These are phyloP conservation scores for Neurospora sp. DNA, from an alignment of 2,329 filamentous ascomycete genomes.

Conservation along the genomic window DNA sequence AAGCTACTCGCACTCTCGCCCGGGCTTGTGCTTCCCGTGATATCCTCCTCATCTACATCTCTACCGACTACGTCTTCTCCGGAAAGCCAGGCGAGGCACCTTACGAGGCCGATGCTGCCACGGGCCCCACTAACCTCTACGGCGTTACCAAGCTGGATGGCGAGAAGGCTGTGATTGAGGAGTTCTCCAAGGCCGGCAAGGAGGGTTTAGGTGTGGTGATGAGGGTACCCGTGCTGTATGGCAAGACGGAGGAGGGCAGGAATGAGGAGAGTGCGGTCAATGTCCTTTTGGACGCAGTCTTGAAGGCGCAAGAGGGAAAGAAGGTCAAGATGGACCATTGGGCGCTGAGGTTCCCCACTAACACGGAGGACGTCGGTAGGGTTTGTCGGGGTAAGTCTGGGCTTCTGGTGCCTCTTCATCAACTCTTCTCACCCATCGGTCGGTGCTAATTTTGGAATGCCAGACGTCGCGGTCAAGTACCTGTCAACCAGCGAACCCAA, in stretches of 20 bases:
- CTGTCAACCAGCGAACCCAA: constrained; percentile 31
- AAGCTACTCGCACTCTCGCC: constrained; percentile 59
- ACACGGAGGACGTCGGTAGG: constrained; percentile 76
- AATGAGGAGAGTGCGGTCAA: constrained; percentile 77
- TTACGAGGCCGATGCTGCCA: constrained; percentile 55
- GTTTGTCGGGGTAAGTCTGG: constrained; percentile 54
- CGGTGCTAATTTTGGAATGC: constrained; percentile 8
- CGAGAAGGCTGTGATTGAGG: constrained; percentile 55
- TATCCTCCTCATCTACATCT: constrained; percentile 65
- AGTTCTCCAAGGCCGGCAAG: constrained; percentile 38
- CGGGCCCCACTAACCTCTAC: constrained; percentile 69
- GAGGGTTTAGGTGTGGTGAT: constrained; percentile 57
- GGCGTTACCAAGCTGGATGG: constrained; percentile 53
- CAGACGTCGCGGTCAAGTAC: constrained; percentile 65
- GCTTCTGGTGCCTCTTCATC: not conserved
- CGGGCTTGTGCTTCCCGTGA: constrained; percentile 51
- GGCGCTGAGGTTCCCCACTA: constrained; percentile 76
- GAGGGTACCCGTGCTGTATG: constrained; percentile 78
- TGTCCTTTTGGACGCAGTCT: constrained; percentile 64
- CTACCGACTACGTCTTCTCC: constrained; percentile 73
- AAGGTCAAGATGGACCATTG: constrained; percentile 77
- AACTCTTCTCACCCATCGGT: constrained; percentile 5
- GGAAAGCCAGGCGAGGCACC: constrained; percentile 72
- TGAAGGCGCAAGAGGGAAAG: constrained; percentile 58
- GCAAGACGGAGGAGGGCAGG: constrained; percentile 47